Base-by-base conservation (phyloP, 345 rosid genomes). In the Arabidopsis arenosa region DNA sequence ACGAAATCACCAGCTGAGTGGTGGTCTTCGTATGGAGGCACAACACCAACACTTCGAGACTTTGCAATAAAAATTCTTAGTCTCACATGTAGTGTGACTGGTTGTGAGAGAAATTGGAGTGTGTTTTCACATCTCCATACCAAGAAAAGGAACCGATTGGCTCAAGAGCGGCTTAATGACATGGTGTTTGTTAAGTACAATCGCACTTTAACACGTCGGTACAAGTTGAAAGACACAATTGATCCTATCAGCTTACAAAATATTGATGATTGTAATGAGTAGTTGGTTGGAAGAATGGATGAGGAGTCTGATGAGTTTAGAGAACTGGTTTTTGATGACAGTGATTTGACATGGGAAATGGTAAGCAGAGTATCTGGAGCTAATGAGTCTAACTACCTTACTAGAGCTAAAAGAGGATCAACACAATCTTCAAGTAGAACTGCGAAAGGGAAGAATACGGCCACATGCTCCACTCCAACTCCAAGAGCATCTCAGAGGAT, bases 101-200 rank as follows among this genome's bases (percentile, higher is more conserved):
- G 43, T 5, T 71, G 68, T 48, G 67, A 71, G 9, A 30, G 28
- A 2, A 71, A 35, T 48, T 71, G 3, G 67, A 8, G 39, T 33
- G 59, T 59, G 14, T 40, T 40, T 40, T 13, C 11, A 40, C 14
- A 40, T 40, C 44, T 40, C 44, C 44, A 40, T 40, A 40, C 14
- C 14, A 40, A 40, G 30, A 10, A 40, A 4, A 40, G 5, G 5
- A 40, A 40, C 10, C 44, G 1, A 40, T 10, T 40, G 44, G 44
- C 30, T 28, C 30, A 30, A 7, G 21, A 3, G 1, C 44, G 5
- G 4, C 11, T 40, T 4, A 40, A 40, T 40, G 44, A 40, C 5
- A 3, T 40, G 13, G 14, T 40, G 44, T 13, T 51, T 51, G 6
- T 51, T 21, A 51, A 51, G 7, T 57, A 57, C 6, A 57, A 33